Evolutionary conservation across 108 stramenopile genomes (phyloP).

Genomic region (Nitzschia putrida): DNA sequence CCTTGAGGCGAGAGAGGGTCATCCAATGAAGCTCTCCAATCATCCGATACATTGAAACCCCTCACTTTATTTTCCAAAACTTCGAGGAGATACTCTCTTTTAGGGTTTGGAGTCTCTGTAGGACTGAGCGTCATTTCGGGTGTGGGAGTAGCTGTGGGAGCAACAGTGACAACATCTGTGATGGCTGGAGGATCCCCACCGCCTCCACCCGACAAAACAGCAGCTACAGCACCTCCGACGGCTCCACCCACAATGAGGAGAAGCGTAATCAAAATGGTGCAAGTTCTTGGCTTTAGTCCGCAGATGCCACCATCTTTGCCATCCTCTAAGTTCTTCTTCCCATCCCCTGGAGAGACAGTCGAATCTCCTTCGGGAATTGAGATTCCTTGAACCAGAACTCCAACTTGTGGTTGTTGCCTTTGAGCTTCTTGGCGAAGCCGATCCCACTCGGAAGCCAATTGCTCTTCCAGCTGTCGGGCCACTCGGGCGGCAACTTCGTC

Average conservation of each 20-base stretch:
- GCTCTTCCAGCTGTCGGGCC: slow-evolving; percentile 6
- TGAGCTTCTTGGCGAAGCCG: slow-evolving; percentile 15
- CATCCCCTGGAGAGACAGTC: not conserved
- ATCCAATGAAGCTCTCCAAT: not conserved
- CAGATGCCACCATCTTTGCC: slow-evolving; percentile 4
- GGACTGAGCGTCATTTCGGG: too few species aligned
- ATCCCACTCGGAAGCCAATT: not conserved
- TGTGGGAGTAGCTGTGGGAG: too few species aligned
- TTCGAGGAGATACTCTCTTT: too few species aligned
- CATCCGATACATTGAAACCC: too few species aligned
- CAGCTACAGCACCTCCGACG: not conserved
- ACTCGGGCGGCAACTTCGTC: slow-evolving; percentile 13
- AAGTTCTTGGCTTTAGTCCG: slow-evolving; percentile 1
- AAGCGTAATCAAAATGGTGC: not conserved
- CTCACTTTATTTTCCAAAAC: too few species aligned
- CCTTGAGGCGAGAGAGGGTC: not conserved
- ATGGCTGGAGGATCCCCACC: not conserved
- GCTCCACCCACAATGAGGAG: not conserved
- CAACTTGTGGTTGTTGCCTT: not conserved
- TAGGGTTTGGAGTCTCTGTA: too few species aligned
- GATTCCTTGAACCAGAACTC: not conserved
- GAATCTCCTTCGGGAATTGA: not conserved
- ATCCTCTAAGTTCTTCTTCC: not conserved
- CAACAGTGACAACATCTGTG: too few species aligned
- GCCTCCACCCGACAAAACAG: not conserved